Percentiles rank a stretch among this genome's conserved stretches.
These are phyloP conservation scores for Sapria himalayana DNA, from an alignment of 345 rosid species.

Conservation along the genomic window DNA sequence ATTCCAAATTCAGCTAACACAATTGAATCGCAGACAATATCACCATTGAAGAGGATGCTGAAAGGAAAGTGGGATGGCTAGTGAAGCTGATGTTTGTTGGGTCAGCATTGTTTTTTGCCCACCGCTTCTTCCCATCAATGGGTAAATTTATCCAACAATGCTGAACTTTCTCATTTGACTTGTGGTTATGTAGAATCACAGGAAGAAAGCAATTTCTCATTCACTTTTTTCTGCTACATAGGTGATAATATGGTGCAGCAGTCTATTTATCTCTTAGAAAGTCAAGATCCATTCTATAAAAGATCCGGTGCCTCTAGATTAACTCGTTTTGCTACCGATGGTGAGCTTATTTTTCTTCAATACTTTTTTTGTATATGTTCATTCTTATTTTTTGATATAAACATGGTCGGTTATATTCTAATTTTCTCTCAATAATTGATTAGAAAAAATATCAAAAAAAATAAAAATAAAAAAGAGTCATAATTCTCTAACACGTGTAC, in stretches of 20 bases:
- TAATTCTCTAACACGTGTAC: too few relatives aligned
- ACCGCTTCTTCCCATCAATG: conserved; percentile 71
- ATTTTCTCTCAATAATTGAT: too few relatives aligned
- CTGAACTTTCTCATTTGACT: not conserved
- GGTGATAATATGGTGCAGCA: conserved; percentile 80
- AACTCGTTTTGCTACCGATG: conserved; percentile 63
- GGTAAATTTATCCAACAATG: conserved; percentile 21
- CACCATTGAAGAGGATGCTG: conserved; percentile 61
- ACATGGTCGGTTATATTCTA: too few relatives aligned
- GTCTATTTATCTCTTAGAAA: conserved; percentile 67
- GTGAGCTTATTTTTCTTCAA: conserved; percentile 12
- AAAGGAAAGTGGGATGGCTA: conserved; percentile 72
- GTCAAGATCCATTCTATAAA: conserved; percentile 81
- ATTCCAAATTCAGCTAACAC: not conserved
- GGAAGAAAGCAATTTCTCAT: conserved; percentile 2
- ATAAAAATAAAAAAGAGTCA: too few relatives aligned
- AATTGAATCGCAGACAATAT: conserved; percentile 30
- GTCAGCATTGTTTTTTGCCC: conserved; percentile 44
- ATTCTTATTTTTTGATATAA: too few relatives aligned
- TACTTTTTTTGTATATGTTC: not conserved
- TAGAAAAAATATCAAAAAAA: too few relatives aligned
- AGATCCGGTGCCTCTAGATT: conserved; percentile 85
- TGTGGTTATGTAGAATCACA: conserved; percentile 2
- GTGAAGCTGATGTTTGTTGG: conserved; percentile 63
- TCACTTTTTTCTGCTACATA: conserved; percentile 15